Percentiles rank a stretch among this genome's conserved stretches.
Evolutionary conservation across 2,329 filamentous ascomycete species (phyloP).

Genomic region (Sporothrix inflata): DNA sequence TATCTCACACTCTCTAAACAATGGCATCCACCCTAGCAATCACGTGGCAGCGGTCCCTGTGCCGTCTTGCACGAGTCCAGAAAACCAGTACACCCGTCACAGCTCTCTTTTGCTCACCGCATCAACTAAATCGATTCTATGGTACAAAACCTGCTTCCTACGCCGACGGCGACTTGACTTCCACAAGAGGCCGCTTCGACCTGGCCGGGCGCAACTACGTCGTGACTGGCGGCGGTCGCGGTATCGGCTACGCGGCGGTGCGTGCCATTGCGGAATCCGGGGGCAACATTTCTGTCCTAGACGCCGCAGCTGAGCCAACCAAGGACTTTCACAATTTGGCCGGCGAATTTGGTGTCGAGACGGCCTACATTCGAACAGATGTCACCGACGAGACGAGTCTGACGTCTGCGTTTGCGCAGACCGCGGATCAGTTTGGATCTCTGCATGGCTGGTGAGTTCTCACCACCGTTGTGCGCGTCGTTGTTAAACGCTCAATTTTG

Average conservation of each 20-base stretch:
- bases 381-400: background rate
- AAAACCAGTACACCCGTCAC: background rate
- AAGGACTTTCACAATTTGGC: background rate
- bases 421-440: background rate
- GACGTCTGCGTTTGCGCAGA: background rate
- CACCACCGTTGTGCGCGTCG: too few species aligned
- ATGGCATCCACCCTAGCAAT: background rate
- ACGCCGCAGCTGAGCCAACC: background rate
- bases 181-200: background rate
- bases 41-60: background rate
- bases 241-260: background rate
- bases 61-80: background rate
- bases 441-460: background rate
- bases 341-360: background rate
- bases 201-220: background rate
- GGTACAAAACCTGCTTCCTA: background rate
- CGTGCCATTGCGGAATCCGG: slow-evolving; percentile 4
- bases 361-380: background rate
- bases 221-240: background rate
- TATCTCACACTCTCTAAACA: background rate
- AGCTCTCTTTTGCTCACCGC: background rate
- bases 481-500: too few species aligned
- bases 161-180: background rate
- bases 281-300: background rate
- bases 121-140: background rate